Percentiles rank a stretch among this genome's conserved stretches.
These are phyloP conservation scores for Epicoccum sorghinum DNA, from an alignment of 2,329 filamentous ascomycete species.

Conservation along the genomic window DNA sequence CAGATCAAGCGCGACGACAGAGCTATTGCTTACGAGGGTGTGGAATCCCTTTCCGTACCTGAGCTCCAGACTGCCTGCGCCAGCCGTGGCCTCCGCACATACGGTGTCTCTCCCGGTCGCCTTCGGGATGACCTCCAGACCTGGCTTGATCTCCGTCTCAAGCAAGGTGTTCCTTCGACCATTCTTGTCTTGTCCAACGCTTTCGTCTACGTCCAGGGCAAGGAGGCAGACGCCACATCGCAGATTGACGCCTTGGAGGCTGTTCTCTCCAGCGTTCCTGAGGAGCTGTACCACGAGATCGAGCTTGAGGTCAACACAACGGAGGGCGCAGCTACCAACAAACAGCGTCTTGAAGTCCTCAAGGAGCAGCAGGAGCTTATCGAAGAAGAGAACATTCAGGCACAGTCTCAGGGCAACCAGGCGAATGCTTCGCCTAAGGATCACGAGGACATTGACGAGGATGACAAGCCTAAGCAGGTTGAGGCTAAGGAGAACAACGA, in stretches of 20 bases:
- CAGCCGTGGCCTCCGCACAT: conserved; percentile 88
- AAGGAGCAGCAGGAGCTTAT: conserved; percentile 99
- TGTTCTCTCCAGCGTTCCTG: conserved; percentile 91
- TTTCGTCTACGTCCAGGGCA: conserved; percentile 92
- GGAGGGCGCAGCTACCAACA: conserved; percentile 97
- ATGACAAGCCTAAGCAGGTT: conserved; percentile 68
- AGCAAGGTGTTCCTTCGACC: conserved; percentile 94
- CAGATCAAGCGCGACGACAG: conserved; percentile 99
- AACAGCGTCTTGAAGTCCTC: conserved; percentile 96
- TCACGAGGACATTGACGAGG: conserved; percentile 91
- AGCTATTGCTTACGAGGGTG: conserved; percentile 90
- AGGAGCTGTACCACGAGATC: conserved; percentile 99
- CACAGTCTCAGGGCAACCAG: conserved; percentile 73
- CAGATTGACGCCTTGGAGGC: conserved; percentile 93
- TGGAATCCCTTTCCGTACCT: conserved; percentile 88
- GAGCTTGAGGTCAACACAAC: conserved; percentile 97
- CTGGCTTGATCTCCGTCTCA: conserved; percentile 92
- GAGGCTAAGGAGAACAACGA: conserved; percentile 32
- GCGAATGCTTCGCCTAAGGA: conserved; percentile 81
- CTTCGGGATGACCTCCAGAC: conserved; percentile 89
- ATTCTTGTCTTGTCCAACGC: conserved; percentile 95
- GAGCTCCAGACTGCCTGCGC: conserved; percentile 93
- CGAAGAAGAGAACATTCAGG: conserved; percentile 94
- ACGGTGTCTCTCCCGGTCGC: conserved; percentile 86
- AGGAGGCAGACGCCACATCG: conserved; percentile 79